Conservation (phyloP, 2,329 filamentous ascomycete species). For the Fusarium sp. region DNA sequence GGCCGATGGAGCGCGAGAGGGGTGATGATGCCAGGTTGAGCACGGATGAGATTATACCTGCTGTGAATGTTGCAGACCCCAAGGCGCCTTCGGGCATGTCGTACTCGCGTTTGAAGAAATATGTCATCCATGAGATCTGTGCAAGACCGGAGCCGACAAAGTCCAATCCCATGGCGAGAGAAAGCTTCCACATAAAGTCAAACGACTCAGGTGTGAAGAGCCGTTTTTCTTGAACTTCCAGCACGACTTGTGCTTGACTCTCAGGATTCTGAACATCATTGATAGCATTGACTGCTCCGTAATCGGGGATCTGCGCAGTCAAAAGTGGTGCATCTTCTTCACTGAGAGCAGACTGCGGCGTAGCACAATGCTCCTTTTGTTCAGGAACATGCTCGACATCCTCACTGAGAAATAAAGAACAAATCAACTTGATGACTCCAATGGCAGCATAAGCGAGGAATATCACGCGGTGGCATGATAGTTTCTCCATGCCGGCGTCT, state of each 20-base stretch:
- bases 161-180: conserved; percentile 32
- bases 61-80: conserved; percentile 36
- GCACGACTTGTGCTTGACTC: neutral
- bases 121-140: conserved; percentile 44
- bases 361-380: conserved; percentile 20
- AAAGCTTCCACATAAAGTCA: conserved; percentile 39
- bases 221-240: neutral
- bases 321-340: conserved; percentile 31
- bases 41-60: conserved; percentile 39
- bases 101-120: conserved; percentile 42
- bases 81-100: conserved; percentile 36
- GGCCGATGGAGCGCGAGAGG: conserved; percentile 30
- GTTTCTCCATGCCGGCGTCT: conserved; percentile 11
- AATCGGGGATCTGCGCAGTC: neutral
- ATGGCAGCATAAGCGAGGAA: conserved; percentile 31
- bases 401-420: conserved; percentile 18
- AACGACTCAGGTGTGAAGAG: conserved; percentile 34
- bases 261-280: neutral
- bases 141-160: conserved; percentile 40
- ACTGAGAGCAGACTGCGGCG: neutral
- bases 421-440: conserved; percentile 32
- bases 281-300: conserved; percentile 13
- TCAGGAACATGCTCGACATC: conserved; percentile 25
- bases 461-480: conserved; percentile 29
- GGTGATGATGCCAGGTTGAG: conserved; percentile 39